These are phyloP conservation scores for Termitomyces heimii DNA, from an alignment of 768 basidiomycete species.

Conservation along the genomic window DNA sequence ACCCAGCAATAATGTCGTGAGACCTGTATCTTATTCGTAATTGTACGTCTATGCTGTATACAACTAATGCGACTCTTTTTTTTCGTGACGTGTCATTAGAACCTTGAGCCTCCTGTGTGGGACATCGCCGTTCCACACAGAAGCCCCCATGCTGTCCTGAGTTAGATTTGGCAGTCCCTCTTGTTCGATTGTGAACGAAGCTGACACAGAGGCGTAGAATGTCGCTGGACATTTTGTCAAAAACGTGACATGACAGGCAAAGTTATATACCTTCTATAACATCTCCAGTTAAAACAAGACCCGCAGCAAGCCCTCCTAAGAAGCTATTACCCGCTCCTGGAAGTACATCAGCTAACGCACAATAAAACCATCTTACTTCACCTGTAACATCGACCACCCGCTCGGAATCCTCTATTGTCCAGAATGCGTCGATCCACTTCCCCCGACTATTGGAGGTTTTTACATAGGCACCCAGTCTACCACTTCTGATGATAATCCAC, in stretches of 20 bases:
- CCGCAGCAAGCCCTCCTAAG: conserved; percentile 79
- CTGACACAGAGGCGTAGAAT: conserved; percentile 73
- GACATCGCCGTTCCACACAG: conserved; percentile 68
- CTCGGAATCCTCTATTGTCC: conserved; percentile 39
- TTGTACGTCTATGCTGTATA: conserved; percentile 24
- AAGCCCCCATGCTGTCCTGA: conserved; percentile 22
- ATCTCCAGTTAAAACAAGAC: conserved; percentile 49
- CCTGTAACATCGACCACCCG: conserved; percentile 82
- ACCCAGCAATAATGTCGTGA: conserved; percentile 38
- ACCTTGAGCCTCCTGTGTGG: conserved; percentile 52
- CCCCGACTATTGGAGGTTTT: conserved; percentile 30
- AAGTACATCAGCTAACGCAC: not conserved
- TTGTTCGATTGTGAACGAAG: conserved; percentile 82
- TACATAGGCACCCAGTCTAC: conserved; percentile 65
- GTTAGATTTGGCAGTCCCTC: conserved; percentile 57
- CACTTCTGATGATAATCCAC: conserved; percentile 71
- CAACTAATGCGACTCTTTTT: conserved; percentile 27
- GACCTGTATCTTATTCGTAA: conserved; percentile 15
- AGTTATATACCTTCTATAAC: conserved; percentile 54
- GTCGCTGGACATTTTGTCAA: conserved; percentile 38
- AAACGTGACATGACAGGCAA: not conserved
- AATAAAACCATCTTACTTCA: conserved; percentile 19
- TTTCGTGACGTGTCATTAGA: conserved; percentile 37
- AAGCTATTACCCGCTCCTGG: conserved; percentile 90
- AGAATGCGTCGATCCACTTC: conserved; percentile 73